A percentile compares a stretch with the other conserved stretches of the same genome.
Conservation (phyloP, 352 stramenopile genomes). For the Pythium periplocum region DNA sequence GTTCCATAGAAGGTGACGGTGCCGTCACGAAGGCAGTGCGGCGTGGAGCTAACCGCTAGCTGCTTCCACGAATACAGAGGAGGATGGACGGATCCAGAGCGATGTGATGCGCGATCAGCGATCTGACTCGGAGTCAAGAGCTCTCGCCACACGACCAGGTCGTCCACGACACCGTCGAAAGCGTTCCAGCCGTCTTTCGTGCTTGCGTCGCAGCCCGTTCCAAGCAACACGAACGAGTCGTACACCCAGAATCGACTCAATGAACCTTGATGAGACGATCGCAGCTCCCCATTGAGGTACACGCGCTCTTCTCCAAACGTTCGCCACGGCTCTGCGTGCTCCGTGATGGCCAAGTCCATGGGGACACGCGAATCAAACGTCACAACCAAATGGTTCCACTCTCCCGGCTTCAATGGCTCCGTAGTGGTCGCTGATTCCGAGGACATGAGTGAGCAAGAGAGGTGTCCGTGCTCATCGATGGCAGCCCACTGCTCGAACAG, state of each 20-base stretch:
- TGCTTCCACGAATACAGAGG: slow-evolving; percentile 15
- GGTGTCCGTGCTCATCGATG: slow-evolving; percentile 7
- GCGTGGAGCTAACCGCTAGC: slow-evolving; percentile 3
- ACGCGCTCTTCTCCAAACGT: slow-evolving; percentile 22
- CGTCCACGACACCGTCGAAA: slow-evolving; percentile 15
- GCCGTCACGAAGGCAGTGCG: background rate
- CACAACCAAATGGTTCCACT: slow-evolving; percentile 42
- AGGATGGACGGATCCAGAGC: background rate
- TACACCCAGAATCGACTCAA: slow-evolving; percentile 18
- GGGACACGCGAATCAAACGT: slow-evolving; percentile 20
- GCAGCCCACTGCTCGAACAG: slow-evolving; percentile 17
- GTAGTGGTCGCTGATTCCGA: background rate
- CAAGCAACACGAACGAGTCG: slow-evolving; percentile 18
- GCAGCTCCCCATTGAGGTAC: slow-evolving; percentile 30
- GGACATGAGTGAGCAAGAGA: slow-evolving; percentile 11
- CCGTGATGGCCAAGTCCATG: background rate
- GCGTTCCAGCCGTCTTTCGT: slow-evolving; percentile 12
- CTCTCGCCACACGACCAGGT: slow-evolving; percentile 14
- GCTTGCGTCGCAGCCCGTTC: slow-evolving; percentile 13
- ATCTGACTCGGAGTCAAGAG: slow-evolving; percentile 4
- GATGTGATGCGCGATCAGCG: slow-evolving; percentile 4
- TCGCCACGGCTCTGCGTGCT: slow-evolving; percentile 5
- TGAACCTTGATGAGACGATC: slow-evolving; percentile 3
- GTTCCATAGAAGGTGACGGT: too few species aligned
- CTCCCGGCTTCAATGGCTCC: slow-evolving; percentile 2